These are phyloP conservation scores for Beauveria brongniartii DNA, from an alignment of 2,329 filamentous ascomycete genomes.

Conservation along the genomic window DNA sequence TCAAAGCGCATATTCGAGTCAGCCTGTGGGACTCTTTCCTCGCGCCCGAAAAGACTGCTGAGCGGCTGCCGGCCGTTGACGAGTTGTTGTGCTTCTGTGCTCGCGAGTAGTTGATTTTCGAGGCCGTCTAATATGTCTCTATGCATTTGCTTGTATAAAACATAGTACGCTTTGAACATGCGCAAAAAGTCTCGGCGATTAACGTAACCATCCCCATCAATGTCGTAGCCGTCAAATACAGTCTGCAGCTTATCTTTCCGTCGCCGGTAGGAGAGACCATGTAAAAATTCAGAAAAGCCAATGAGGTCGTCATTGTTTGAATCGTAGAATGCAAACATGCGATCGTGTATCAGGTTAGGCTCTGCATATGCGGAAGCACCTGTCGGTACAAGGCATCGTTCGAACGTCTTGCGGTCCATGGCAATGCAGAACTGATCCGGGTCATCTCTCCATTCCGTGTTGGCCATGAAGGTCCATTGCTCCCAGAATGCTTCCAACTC, in stretches of 20 bases:
- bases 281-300: slow-evolving; percentile 84
- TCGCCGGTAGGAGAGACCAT: slow-evolving; percentile 65
- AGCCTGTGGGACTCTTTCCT: slow-evolving; percentile 57
- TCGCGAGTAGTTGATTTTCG: slow-evolving; percentile 69
- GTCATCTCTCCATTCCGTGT: slow-evolving; percentile 74
- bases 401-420: slow-evolving; percentile 89
- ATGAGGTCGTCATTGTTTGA: slow-evolving; percentile 83
- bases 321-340: slow-evolving; percentile 96
- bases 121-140: slow-evolving; percentile 71
- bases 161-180: slow-evolving; percentile 88
- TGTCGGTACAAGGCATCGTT: slow-evolving; percentile 81
- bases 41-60: slow-evolving; percentile 65
- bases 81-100: slow-evolving; percentile 67
- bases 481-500: slow-evolving; percentile 93
- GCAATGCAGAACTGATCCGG: slow-evolving; percentile 69
- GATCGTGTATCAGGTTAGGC: slow-evolving; percentile 87
- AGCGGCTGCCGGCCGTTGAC: slow-evolving; percentile 68
- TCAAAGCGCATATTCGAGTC: slow-evolving; percentile 50
- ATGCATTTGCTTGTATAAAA: slow-evolving; percentile 82
- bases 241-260: slow-evolving; percentile 61
- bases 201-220: slow-evolving; percentile 81
- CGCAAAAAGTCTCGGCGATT: slow-evolving; percentile 80
- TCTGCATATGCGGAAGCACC: slow-evolving; percentile 68
- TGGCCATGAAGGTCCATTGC: slow-evolving; percentile 91
- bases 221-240: slow-evolving; percentile 84